phyloP scores from a whole-genome alignment of 2,329 filamentous ascomycete species.

The Chaetomiaceae sp. region DNA sequence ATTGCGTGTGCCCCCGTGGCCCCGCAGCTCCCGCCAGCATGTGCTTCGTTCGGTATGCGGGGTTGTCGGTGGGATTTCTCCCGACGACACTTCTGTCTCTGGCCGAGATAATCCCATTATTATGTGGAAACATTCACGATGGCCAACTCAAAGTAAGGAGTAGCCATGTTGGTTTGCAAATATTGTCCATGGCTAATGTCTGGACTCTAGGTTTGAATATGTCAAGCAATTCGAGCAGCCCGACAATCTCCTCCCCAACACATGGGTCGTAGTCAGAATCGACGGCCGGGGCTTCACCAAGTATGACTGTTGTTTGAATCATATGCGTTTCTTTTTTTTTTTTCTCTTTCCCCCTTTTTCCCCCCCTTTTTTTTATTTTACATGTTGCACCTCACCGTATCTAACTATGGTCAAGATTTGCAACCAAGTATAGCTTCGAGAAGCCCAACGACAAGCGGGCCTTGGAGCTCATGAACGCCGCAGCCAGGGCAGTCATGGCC shows the following conservation, averaged over 20 bases:
- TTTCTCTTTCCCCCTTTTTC: background rate
- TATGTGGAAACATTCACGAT: slow-evolving; percentile 31
- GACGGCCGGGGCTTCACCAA: slow-evolving; percentile 95
- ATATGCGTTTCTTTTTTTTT: too few species aligned
- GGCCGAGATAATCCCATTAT: too few species aligned
- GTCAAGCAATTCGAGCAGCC: slow-evolving; percentile 83
- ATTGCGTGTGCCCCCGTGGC: too few species aligned
- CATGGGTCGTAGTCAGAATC: slow-evolving; percentile 91
- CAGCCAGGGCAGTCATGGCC: slow-evolving; percentile 77
- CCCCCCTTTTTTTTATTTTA: background rate
- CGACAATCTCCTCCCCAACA: slow-evolving; percentile 78
- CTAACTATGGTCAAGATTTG: slow-evolving; percentile 57
- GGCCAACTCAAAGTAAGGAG: slow-evolving; percentile 55
- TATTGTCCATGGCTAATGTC: slow-evolving; percentile 18
- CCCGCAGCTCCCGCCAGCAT: too few species aligned
- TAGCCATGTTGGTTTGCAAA: background rate
- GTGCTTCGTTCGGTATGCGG: too few species aligned
- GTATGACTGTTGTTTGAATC: too few species aligned
- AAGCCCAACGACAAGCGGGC: slow-evolving; percentile 92
- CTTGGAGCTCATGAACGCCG: slow-evolving; percentile 89
- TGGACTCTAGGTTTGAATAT: slow-evolving; percentile 73
- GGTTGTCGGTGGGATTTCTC: slow-evolving; percentile 5
- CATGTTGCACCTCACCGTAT: background rate
- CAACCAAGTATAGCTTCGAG: slow-evolving; percentile 74
- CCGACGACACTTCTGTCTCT: background rate